Percentiles rank a stretch among this genome's conserved stretches.
These are phyloP conservation scores for Microdochium trichocladiopsis DNA, from an alignment of 2,329 filamentous ascomycete genomes.

Conservation along the genomic window DNA sequence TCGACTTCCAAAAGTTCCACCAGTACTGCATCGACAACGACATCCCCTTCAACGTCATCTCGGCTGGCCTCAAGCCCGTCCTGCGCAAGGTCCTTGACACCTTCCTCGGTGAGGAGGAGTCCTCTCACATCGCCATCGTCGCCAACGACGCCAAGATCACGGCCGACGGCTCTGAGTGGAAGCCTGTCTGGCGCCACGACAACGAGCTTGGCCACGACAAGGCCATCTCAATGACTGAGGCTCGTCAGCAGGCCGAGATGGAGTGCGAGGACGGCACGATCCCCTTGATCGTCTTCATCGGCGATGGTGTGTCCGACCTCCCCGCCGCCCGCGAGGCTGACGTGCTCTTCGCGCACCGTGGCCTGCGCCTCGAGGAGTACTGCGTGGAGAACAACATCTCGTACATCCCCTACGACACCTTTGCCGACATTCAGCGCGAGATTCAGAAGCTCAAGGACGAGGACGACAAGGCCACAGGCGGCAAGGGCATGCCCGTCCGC, in stretches of 20 bases:
- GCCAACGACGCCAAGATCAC: constrained; percentile 59
- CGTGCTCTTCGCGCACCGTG: constrained; percentile 60
- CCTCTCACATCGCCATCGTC: constrained; percentile 56
- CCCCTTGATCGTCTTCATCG: constrained; percentile 62
- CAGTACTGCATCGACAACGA: constrained; percentile 53
- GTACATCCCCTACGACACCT: constrained; percentile 58
- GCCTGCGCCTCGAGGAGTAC: constrained; percentile 58
- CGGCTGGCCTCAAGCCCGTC: constrained; percentile 59
- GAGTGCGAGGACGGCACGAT: constrained; percentile 53
- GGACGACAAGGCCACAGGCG: constrained; percentile 54
- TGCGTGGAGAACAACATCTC: constrained; percentile 54
- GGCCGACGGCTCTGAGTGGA: constrained; percentile 52
- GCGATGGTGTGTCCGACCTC: constrained; percentile 62
- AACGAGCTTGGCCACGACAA: constrained; percentile 62
- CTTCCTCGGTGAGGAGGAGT: constrained; percentile 55
- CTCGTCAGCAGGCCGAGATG: constrained; percentile 44
- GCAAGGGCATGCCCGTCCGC: constrained; percentile 47
- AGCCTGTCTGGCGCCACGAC: constrained; percentile 60
- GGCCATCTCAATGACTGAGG: constrained; percentile 55
- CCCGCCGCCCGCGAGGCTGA: constrained; percentile 60
- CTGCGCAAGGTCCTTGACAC: constrained; percentile 54
- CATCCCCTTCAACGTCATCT: constrained; percentile 65
- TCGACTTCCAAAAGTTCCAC: constrained; percentile 57
- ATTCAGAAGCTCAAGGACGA: constrained; percentile 49
- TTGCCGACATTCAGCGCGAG: constrained; percentile 57